Percentiles rank a stretch among this genome's conserved stretches.
phyloP scores from a whole-genome alignment of 2,329 filamentous ascomycete species.

The Calonectria hongkongensis region DNA sequence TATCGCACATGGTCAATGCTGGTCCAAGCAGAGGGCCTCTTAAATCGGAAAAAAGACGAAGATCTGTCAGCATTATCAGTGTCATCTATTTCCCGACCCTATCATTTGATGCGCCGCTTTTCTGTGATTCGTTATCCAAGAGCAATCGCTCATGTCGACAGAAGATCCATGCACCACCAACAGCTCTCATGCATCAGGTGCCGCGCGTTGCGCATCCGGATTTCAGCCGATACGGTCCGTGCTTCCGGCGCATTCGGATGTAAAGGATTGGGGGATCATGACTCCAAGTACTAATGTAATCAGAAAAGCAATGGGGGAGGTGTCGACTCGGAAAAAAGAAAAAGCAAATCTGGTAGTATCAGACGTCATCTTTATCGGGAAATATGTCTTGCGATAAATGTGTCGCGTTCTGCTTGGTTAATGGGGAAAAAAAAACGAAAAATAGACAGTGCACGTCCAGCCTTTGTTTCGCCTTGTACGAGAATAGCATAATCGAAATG shows the following conservation, averaged over 20 bases:
- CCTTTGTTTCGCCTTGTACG: background rate
- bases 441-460: background rate
- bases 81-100: background rate
- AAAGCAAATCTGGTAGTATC: background rate
- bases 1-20: constrained; percentile 1
- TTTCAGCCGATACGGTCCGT: constrained; percentile 48
- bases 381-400: constrained; percentile 23
- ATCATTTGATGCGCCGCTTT: background rate
- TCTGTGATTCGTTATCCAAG: background rate
- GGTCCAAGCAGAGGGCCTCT: background rate
- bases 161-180: background rate
- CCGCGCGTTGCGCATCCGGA: constrained; percentile 46
- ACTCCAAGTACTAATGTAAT: constrained; percentile 2
- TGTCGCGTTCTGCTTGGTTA: background rate
- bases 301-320: constrained; percentile 14
- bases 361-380: constrained; percentile 23
- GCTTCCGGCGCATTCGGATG: constrained; percentile 39
- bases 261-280: constrained; percentile 7
- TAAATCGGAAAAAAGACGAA: constrained; percentile 11
- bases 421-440: background rate
- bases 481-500: constrained; percentile 26
- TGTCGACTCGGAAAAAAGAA: background rate
- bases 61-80: constrained; percentile 12
- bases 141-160: background rate
- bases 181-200: constrained; percentile 11